Conservation (phyloP, 768 basidiomycete genomes). For the Boletus vinaceobasis region DNA sequence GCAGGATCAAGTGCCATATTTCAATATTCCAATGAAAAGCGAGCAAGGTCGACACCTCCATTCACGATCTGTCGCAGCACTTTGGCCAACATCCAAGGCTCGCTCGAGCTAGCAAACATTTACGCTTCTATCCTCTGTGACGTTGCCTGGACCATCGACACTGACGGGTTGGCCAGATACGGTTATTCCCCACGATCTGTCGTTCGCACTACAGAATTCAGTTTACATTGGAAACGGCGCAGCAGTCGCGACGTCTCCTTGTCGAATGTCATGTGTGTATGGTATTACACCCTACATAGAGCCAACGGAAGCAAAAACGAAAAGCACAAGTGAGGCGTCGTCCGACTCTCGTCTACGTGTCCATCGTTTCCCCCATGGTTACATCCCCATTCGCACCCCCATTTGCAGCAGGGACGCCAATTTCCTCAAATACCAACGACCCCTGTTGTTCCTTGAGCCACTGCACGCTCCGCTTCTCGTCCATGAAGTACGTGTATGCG, state of each 20-base stretch:
- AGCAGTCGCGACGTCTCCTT: too few relatives aligned
- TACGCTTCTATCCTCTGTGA: not conserved
- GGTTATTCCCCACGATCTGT: not conserved
- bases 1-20: not conserved
- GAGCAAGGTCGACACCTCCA: not conserved
- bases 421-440: conserved; percentile 69
- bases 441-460: conserved; percentile 88
- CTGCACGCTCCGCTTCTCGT: conserved; percentile 88
- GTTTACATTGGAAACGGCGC: too few relatives aligned
- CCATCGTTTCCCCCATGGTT: conserved; percentile 34
- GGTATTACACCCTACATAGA: not conserved
- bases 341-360: conserved; percentile 19
- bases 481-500: conserved; percentile 88
- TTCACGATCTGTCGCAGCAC: not conserved
- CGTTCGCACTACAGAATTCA: too few relatives aligned
- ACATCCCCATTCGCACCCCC: conserved; percentile 35
- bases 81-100: not conserved
- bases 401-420: conserved; percentile 32
- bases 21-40: not conserved
- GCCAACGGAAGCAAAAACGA: not conserved
- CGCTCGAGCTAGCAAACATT: too few relatives aligned
- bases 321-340: not conserved
- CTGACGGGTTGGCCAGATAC: not conserved
- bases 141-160: not conserved
- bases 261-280: not conserved